Evolutionary conservation across 768 basidiomycete genomes (phyloP).

Genomic region (Boletus rubropictus): DNA sequence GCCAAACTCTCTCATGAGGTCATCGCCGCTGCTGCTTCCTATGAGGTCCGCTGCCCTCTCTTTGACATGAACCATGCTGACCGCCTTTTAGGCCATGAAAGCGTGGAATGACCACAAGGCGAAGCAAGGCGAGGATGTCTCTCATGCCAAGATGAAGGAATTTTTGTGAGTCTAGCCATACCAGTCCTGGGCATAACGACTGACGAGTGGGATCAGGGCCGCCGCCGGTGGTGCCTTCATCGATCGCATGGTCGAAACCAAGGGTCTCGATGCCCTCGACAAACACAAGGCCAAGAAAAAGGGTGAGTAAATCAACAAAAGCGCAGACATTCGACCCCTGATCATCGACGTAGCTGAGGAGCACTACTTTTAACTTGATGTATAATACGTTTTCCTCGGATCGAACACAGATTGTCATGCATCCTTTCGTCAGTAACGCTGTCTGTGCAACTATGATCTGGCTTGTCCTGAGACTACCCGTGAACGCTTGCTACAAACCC

Average conservation of each 20-base stretch:
- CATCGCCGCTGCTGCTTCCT: constrained; percentile 61
- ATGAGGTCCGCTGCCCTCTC: constrained; percentile 38
- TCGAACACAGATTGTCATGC: neutral
- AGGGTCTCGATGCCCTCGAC: constrained; percentile 48
- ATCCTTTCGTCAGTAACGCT: neutral
- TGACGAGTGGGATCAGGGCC: constrained; percentile 35
- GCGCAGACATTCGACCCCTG: neutral
- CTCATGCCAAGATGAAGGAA: constrained; percentile 55
- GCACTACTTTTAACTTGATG: neutral
- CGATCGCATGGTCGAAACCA: constrained; percentile 51
- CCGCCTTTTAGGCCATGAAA: constrained; percentile 48
- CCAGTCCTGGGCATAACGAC: neutral
- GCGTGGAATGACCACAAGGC: constrained; percentile 52
- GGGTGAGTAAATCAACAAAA: constrained; percentile 19
- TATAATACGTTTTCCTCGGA: neutral
- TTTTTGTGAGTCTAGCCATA: constrained; percentile 34
- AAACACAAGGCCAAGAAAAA: constrained; percentile 37
- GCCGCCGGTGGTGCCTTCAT: constrained; percentile 51
- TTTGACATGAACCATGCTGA: neutral
- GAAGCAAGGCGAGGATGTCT: constrained; percentile 42
- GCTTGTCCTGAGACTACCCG: neutral
- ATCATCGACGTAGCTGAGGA: constrained; percentile 9
- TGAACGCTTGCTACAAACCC: neutral
- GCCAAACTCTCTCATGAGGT: constrained; percentile 59
- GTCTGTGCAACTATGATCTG: neutral